Base-by-base conservation (phyloP, 345 rosid species). In the Excoecaria agallocha region DNA sequence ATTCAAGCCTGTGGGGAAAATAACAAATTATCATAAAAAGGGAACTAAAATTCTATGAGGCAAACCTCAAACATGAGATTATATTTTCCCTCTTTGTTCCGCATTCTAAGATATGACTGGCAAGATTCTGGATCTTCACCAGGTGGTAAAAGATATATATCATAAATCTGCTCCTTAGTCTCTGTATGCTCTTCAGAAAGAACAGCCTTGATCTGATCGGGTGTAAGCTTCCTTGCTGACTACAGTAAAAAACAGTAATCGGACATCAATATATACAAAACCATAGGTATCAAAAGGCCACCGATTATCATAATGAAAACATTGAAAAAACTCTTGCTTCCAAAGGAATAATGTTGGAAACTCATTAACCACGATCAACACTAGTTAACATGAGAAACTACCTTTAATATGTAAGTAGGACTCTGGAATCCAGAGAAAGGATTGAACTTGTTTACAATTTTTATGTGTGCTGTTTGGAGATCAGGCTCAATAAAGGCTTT, bases 1-100 rank as follows among this genome's bases (percentile, higher is more conserved):
- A 52, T 20, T 46, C 51, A 69, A 15, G 65, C 22, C 35, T 37
- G n/a, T 20, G 68, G 59, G 57, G 54, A 30, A 30, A 30, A 59
- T 7, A 12, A 56, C 15, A 43, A 67, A n/a, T 50, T 43, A 19
- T 4, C 8, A 64, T 65, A 8, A n/a, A 20, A 72, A 37, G 54
- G 37, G 51, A 68, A 72, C 43, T 55, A 48, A 55, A 51, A 66
- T 77, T 77, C 59, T 41, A 20, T 17, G 59, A 62, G 70, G 39
- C 91, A 76, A 76, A 96, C 99, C 99, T 96, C 99, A 85, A 96
- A 93, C 99, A 96, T 96, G 77, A 96, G 99, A 82, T 89, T 93
- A 78, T 96, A 96, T 84, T 91, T 93, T 82, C 98, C 99, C 74
- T 96, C 98, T 88, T 91, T 96, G 73, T 96, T 96, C 81, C 98